Evolutionary conservation across 768 basidiomycete genomes (phyloP), one percentile per base, ranked within the genome.

Genomic region (Epithele typhae): DNA sequence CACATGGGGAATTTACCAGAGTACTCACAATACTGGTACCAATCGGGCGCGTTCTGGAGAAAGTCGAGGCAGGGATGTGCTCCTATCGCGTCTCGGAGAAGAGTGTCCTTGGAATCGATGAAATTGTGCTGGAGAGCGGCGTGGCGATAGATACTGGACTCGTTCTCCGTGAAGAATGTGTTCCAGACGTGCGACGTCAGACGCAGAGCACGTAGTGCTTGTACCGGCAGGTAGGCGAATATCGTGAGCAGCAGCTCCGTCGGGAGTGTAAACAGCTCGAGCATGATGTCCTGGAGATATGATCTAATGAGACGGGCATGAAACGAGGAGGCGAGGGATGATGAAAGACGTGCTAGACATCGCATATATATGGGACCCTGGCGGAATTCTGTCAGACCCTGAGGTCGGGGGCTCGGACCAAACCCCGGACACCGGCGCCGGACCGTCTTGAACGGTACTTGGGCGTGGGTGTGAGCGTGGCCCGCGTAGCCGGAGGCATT

Each of bases 21-120:
- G 39, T 41, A 54, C 76, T 52, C 53, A 89, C 87, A 87, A 39
- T 83, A 73, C 14, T 69, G 66, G 52, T 76, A 79, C 86, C 86
- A 89, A 44, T 61, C 59, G 0, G 49, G 43, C 3, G 75, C 71
- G 15, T 68, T 68, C 4, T 53, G 48, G 37, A 79, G 48, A 33
- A 70, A 64, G 12, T 68, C 64, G 7, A 58, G 49, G n/a, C n/a
- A n/a, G 12, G 69, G 68, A 45, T 68, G 70, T 0, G 59, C 48
- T 3, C 34, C 51, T 21, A 55, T 53, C 7, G 67, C 63, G 25
- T 73, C 61, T 15, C 65, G 55, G 21, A 73, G 51, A 14, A 62
- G 25, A 10, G 54, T 51, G 2, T 55, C 37, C 1, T 51, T 54
- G 5, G 65, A 63, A 24, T 60, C 49, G 17, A 73, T 60, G 58